Evolutionary conservation across 2,329 filamentous ascomycete species (phyloP).

Genomic region (Emmonsia crescens): DNA sequence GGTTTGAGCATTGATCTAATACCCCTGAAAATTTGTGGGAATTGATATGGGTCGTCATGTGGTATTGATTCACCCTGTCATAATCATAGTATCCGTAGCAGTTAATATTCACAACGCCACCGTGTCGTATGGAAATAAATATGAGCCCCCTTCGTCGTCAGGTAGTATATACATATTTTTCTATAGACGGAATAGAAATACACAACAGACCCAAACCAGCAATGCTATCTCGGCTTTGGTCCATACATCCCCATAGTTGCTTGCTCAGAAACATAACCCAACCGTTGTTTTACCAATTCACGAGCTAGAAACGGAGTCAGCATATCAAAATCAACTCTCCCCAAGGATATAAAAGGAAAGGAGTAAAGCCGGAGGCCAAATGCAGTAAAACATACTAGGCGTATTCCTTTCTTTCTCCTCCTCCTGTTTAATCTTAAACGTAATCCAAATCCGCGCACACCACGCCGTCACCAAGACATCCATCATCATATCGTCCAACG

Average conservation of each 20-base stretch:
- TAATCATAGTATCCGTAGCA: background rate
- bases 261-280: background rate
- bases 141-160: background rate
- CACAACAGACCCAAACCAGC: background rate
- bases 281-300: background rate
- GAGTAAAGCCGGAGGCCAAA: background rate
- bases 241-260: background rate
- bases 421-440: constrained; percentile 6
- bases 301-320: background rate
- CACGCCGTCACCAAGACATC: constrained; percentile 12
- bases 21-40: background rate
- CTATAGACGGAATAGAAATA: background rate
- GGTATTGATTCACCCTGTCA: background rate
- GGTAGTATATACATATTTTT: background rate
- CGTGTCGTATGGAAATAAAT: background rate
- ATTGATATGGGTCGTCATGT: background rate
- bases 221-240: background rate
- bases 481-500: constrained; percentile 10
- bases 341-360: background rate
- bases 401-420: background rate
- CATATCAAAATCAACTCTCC: background rate
- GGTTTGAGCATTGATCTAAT: background rate
- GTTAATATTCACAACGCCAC: background rate
- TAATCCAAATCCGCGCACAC: constrained; percentile 14
- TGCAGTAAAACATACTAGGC: background rate